A percentile compares a stretch with the other conserved stretches of the same genome.
These are phyloP conservation scores for Pezicula carpinea DNA, from an alignment of 2,329 filamentous ascomycete genomes.

Conservation along the genomic window DNA sequence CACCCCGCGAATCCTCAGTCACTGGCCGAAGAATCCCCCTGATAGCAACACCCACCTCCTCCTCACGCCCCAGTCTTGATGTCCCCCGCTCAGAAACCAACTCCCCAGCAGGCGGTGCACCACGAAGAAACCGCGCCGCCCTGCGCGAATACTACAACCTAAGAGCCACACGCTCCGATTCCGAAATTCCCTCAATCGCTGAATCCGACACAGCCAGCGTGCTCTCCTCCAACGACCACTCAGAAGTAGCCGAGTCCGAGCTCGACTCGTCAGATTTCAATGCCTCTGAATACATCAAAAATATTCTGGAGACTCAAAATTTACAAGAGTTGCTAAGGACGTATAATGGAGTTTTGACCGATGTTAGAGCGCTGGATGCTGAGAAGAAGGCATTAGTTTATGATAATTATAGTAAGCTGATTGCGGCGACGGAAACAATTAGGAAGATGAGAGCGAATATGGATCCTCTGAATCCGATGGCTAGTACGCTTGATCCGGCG, in stretches of 20 bases:
- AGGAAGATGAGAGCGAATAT: constrained; percentile 80
- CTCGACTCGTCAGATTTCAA: constrained; percentile 73
- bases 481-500: constrained; percentile 66
- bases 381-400: constrained; percentile 97
- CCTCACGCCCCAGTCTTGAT: constrained; percentile 70
- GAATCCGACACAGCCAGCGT: constrained; percentile 22
- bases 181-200: constrained; percentile 10
- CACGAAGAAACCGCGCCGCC: constrained; percentile 65
- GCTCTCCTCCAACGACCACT: constrained; percentile 29
- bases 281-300: constrained; percentile 61
- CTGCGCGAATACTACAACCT: constrained; percentile 95
- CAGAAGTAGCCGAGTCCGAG: constrained; percentile 60
- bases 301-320: constrained; percentile 55
- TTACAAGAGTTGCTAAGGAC: constrained; percentile 65
- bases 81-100: constrained; percentile 53
- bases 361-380: constrained; percentile 86
- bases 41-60: constrained; percentile 65
- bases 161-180: constrained; percentile 33
- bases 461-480: constrained; percentile 70
- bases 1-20: constrained; percentile 55
- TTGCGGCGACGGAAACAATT: constrained; percentile 95
- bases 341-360: constrained; percentile 68
- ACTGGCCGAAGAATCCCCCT: constrained; percentile 52
- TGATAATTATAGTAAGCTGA: constrained; percentile 96
- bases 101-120: constrained; percentile 41